Evolutionary conservation across 129 eudicot genomes (phyloP), one percentile per base, ranked within the genome.

Genomic region (Pittosporum tobira): DNA sequence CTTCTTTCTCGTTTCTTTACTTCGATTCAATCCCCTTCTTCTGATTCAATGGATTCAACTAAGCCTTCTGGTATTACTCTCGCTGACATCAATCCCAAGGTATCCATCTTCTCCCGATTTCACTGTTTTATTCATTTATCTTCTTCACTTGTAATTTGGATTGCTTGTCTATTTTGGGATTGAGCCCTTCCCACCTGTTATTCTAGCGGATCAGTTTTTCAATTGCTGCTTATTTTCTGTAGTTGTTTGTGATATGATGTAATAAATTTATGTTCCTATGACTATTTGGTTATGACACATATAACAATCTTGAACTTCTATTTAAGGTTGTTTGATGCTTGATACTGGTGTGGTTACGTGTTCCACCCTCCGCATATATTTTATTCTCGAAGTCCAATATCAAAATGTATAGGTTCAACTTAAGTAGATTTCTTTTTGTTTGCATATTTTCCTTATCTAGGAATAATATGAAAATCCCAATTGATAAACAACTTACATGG

Each of bases 31-130:
- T 18, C 73, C 2, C 29, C 65, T 44, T 42, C 84, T 52, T 22
- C 79, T 29, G 37, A 34, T 54, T 66, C 79, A 3, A 72, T 67
- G 81, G 70, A 57, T 66, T 66, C 75, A 16, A 70, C 49, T 27
- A 67, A 47, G 61, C 61, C 75, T 23, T 72, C 94, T 15, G 79
- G 82, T 31, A 71, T 89, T 27, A 76, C 87, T 57, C 64, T 61
- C 59, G 78, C 75, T 2, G 51, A 83, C 15, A 66, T 89, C 62
- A 89, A 89, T 64, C 97, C 97, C 23, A 89, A 85, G 97, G 97
- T 81, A 48, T 26, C 12, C 38, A 4, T 18, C 31, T 34, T 42
- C 38, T 45, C 19, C 28, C 22, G 10, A 37, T 48, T 15, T 44
- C 27, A 1, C 47, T 67, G 57, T 27, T 63, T 34, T 53, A 19